Evolutionary conservation across 2,329 filamentous ascomycete genomes (phyloP).

Genomic region (Beauveria scarabaeidicola): DNA sequence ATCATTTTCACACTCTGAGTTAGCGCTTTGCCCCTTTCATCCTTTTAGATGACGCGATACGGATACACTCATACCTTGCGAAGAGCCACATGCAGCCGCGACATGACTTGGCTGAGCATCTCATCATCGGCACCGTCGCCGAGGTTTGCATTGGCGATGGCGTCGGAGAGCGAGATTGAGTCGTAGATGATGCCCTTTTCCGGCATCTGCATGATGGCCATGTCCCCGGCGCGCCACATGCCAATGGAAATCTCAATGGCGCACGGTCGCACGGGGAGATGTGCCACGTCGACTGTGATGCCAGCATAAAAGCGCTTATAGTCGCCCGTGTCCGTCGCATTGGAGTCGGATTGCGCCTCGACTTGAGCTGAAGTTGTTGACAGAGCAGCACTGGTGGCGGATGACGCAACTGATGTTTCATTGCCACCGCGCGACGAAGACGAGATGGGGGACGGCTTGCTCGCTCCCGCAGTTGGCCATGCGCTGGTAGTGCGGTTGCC

Average conservation of each 20-base stretch:
- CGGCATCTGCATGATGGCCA: conserved; percentile 3
- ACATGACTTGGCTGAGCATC: background rate
- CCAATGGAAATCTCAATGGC: background rate
- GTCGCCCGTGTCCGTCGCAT: background rate
- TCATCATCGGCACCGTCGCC: background rate
- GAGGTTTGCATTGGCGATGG: background rate
- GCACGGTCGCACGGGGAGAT: conserved; percentile 3
- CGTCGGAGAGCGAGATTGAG: background rate
- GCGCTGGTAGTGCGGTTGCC: background rate
- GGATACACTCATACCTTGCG: background rate
- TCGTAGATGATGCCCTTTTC: background rate
- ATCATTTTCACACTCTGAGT: background rate
- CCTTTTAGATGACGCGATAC: background rate
- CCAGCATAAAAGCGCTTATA: background rate
- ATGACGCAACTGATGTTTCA: background rate
- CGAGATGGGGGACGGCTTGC: background rate
- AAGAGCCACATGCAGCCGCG: background rate
- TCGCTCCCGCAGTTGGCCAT: background rate
- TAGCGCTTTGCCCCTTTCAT: background rate
- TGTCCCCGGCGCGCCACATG: background rate
- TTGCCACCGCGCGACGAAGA: background rate
- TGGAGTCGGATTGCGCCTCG: background rate
- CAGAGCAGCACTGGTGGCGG: background rate
- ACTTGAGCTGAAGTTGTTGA: background rate
- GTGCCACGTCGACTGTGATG: background rate